phyloP scores from a whole-genome alignment of 768 basidiomycete species.

The Xanthoconium stramineum region DNA sequence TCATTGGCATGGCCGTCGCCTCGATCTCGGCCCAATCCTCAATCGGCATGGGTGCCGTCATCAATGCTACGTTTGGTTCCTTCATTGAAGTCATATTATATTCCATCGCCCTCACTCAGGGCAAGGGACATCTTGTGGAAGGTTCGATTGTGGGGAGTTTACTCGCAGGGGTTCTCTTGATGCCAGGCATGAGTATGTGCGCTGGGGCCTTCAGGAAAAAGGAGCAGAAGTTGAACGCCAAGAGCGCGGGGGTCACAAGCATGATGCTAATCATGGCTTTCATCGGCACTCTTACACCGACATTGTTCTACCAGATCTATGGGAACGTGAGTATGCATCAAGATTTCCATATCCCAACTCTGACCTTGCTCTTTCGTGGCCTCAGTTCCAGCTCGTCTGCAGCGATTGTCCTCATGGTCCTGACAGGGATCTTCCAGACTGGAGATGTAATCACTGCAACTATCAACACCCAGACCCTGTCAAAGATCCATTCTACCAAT shows the following conservation, averaged over 20 bases:
- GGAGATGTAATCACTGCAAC: slow-evolving; percentile 90
- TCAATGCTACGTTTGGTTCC: slow-evolving; percentile 99
- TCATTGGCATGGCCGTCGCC: slow-evolving; percentile 99
- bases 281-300: slow-evolving; percentile 92
- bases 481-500: slow-evolving; percentile 93
- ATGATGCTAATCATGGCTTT: slow-evolving; percentile 99
- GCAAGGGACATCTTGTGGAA: slow-evolving; percentile 92
- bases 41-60: slow-evolving; percentile 99
- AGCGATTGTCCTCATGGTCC: slow-evolving; percentile 62
- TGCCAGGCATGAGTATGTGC: slow-evolving; percentile 97
- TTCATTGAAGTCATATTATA: slow-evolving; percentile 97
- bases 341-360: not conserved
- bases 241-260: slow-evolving; percentile 96
- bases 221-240: slow-evolving; percentile 99
- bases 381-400: slow-evolving; percentile 84
- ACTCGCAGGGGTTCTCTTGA: slow-evolving; percentile 90
- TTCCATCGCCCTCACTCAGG: slow-evolving; percentile 80
- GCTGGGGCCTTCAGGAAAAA: slow-evolving; percentile 85
- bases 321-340: slow-evolving; percentile 70
- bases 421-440: slow-evolving; percentile 36
- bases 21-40: slow-evolving; percentile 98
- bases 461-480: slow-evolving; percentile 94
- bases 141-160: slow-evolving; percentile 95
- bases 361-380: slow-evolving; percentile 14
- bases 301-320: slow-evolving; percentile 96